Percentiles rank a stretch among this genome's conserved stretches.
phyloP scores from a whole-genome alignment of 208 protist genomes.

The Porcisia hertigi region DNA sequence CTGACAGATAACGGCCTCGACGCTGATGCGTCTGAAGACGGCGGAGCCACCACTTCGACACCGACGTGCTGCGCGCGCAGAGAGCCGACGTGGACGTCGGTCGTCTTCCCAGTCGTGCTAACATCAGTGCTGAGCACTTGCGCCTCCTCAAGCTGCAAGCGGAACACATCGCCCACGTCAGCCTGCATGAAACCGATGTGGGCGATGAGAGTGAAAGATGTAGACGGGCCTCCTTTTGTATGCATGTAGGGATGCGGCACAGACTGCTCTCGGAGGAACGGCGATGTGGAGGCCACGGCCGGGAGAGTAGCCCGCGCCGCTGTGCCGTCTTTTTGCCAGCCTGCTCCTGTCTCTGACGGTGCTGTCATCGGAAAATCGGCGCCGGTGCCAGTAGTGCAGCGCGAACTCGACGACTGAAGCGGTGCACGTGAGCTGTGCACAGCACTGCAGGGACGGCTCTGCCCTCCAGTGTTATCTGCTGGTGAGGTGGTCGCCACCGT shows the following conservation, averaged over 20 bases:
- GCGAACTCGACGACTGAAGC: not conserved
- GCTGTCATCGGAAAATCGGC: not conserved
- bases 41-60: constrained; percentile 30
- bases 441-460: not conserved
- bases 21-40: not conserved
- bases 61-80: constrained; percentile 49
- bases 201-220: constrained; percentile 21
- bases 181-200: constrained; percentile 33
- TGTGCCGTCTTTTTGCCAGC: not conserved
- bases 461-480: not conserved
- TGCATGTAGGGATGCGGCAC: constrained; percentile 1
- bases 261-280: not conserved
- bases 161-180: constrained; percentile 44
- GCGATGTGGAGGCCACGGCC: not conserved
- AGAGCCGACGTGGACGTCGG: constrained; percentile 14
- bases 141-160: constrained; percentile 29
- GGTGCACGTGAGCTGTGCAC: not conserved
- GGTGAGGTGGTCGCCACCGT: not conserved
- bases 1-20: not conserved
- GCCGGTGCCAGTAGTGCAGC: not conserved
- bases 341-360: not conserved
- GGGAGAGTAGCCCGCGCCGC: not conserved
- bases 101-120: constrained; percentile 16
- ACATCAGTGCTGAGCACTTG: constrained; percentile 22
- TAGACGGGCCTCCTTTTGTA: not conserved